phyloP scores from a whole-genome alignment of 2,329 filamentous ascomycete species.

The Exophiala sp. region DNA sequence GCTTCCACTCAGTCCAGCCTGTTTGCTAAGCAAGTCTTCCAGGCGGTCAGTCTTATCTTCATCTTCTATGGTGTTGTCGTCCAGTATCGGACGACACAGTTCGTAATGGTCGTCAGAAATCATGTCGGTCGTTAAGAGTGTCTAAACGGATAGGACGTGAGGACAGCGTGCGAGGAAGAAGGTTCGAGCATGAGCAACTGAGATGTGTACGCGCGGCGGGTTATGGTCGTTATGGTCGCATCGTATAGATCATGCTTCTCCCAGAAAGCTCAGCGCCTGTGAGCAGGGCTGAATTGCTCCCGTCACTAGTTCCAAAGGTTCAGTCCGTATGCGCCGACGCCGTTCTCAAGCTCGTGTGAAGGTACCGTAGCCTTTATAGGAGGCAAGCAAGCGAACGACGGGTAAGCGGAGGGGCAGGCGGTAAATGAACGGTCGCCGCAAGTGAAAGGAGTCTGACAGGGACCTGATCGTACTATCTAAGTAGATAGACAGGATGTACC shows the following conservation, averaged over 20 bases:
- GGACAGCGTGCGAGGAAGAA: neutral
- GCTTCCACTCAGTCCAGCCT: conserved; percentile 70
- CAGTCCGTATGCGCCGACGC: no score
- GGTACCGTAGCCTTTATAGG: no score
- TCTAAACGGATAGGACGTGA: conserved; percentile 1
- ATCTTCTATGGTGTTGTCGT: conserved; percentile 78
- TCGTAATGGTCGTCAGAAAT: conserved; percentile 91
- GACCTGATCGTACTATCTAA: no score
- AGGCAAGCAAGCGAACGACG: no score
- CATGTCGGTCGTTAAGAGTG: conserved; percentile 53
- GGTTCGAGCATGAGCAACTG: conserved; percentile 14
- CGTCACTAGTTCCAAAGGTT: no score
- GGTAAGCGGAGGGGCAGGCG: no score
- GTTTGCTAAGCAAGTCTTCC: conserved; percentile 76
- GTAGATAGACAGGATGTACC: no score
- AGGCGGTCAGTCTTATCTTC: conserved; percentile 93
- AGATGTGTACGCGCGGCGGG: neutral
- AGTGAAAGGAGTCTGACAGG: no score
- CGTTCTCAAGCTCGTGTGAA: no score
- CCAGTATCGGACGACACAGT: conserved; percentile 80
- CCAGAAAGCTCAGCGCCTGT: neutral
- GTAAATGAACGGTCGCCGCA: no score
- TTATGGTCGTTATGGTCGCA: no score
- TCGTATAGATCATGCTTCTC: no score
- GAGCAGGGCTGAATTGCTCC: neutral